Conservation (phyloP, 306 rosid genomes). For the Hippophae rhamnoides region DNA sequence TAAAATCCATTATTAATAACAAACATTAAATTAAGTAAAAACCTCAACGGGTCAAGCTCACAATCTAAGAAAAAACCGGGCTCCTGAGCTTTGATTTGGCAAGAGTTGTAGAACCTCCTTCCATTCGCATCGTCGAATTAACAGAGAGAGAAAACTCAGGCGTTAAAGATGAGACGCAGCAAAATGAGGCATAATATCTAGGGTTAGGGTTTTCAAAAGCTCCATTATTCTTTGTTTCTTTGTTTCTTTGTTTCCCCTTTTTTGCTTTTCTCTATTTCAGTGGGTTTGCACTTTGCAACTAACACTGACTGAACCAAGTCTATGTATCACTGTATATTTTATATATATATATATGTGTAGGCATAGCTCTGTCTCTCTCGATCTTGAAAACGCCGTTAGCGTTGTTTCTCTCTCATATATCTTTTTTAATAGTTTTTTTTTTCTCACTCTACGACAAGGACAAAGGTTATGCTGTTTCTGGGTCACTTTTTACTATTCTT, state of each 20-base stretch:
- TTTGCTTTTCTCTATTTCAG: constrained; percentile 9
- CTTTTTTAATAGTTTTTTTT: constrained; percentile 14
- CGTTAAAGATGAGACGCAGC: constrained; percentile 2
- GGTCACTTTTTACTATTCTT: not conserved
- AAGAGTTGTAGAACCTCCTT: not conserved
- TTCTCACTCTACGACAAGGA: constrained; percentile 25
- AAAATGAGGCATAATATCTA: constrained; percentile 13
- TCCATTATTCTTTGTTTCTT: not conserved
- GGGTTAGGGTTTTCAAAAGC: constrained; percentile 25
- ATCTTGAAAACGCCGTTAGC: constrained; percentile 17
- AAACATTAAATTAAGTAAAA: constrained; percentile 9
- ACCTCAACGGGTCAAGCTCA: not conserved
- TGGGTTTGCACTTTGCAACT: constrained; percentile 7
- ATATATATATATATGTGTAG: too few species aligned
- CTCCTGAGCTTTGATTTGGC: constrained; percentile 6
- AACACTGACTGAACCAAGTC: constrained; percentile 23
- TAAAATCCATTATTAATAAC: constrained; percentile 4
- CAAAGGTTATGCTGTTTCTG: constrained; percentile 24
- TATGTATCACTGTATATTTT: too few species aligned
- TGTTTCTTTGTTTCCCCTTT: not conserved
- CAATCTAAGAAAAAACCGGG: not conserved
- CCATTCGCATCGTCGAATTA: not conserved
- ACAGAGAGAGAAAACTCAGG: not conserved
- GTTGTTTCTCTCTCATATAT: constrained; percentile 4
- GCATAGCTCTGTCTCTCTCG: constrained; percentile 12